These are phyloP conservation scores for Rhododendron molle DNA, from an alignment of 148 eudicot genomes.

Conservation along the genomic window DNA sequence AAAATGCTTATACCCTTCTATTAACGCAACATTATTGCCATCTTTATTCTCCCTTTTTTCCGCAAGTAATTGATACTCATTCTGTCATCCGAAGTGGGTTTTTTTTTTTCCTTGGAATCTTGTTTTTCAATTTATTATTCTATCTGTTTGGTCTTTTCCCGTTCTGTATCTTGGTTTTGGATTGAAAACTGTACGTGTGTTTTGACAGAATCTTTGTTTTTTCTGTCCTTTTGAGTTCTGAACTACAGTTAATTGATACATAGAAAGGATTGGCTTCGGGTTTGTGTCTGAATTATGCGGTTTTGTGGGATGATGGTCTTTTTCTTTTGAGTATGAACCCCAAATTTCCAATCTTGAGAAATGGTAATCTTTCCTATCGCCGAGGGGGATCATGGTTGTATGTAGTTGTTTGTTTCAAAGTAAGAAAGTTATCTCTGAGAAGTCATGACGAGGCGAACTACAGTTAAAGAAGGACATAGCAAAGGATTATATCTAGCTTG, in stretches of 20 bases:
- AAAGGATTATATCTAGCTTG: not conserved
- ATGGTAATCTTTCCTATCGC: not conserved
- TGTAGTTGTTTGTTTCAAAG: not conserved
- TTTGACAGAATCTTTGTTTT: not conserved
- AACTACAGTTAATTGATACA: not conserved
- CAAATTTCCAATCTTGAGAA: not conserved
- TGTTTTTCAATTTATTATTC: not conserved
- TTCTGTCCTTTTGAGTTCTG: not conserved
- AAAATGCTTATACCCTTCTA: conserved; percentile 4
- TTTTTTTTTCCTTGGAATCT: not conserved
- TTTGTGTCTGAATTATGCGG: not conserved
- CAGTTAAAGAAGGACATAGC: not conserved
- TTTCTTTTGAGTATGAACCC: not conserved
- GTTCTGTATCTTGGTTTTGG: not conserved
- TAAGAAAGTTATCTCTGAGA: not conserved
- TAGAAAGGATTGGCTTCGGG: not conserved
- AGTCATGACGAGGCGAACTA: not conserved
- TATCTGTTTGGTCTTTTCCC: not conserved
- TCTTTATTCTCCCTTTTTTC: not conserved
- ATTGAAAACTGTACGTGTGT: not conserved
- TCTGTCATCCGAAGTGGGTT: not conserved
- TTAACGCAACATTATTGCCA: conserved; percentile 1
- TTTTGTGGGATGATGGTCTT: not conserved
- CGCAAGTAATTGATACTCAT: not conserved
- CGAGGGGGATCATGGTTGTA: not conserved